Evolutionary conservation across 306 rosid genomes (phyloP).

Genomic region (Citrullus mucosospermus): DNA sequence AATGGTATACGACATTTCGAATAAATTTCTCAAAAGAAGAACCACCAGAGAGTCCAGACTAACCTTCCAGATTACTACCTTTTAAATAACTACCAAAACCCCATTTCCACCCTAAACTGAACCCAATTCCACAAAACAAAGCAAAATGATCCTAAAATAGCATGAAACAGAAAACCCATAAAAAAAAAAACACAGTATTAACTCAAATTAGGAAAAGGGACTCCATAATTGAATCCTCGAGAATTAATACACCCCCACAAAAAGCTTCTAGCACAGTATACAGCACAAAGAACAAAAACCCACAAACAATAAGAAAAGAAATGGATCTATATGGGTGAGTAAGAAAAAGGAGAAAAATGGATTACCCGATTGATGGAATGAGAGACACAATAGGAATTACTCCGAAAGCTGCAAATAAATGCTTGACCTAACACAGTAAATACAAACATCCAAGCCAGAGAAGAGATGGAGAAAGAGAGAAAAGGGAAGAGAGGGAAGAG

Average conservation of each 20-base stretch:
- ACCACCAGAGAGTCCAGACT: not conserved
- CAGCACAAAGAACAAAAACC: not conserved
- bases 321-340: not conserved
- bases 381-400: not conserved
- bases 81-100: not conserved
- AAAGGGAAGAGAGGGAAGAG: not conserved
- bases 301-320: not conserved
- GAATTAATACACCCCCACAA: not conserved
- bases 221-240: not conserved
- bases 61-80: not conserved
- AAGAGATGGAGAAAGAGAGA: not conserved
- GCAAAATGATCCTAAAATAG: not conserved
- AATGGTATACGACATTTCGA: not conserved
- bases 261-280: not conserved
- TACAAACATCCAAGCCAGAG: conserved; percentile 3
- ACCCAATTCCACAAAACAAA: not conserved
- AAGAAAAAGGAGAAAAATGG: not conserved
- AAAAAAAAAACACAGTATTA: not conserved
- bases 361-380: conserved; percentile 8
- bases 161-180: not conserved
- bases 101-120: not conserved
- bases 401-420: not conserved
- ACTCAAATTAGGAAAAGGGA: not conserved
- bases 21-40: not conserved
- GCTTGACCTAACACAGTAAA: conserved; percentile 8